Conservation (phyloP, 441 rosid species). For the Flueggea neowawraea region DNA sequence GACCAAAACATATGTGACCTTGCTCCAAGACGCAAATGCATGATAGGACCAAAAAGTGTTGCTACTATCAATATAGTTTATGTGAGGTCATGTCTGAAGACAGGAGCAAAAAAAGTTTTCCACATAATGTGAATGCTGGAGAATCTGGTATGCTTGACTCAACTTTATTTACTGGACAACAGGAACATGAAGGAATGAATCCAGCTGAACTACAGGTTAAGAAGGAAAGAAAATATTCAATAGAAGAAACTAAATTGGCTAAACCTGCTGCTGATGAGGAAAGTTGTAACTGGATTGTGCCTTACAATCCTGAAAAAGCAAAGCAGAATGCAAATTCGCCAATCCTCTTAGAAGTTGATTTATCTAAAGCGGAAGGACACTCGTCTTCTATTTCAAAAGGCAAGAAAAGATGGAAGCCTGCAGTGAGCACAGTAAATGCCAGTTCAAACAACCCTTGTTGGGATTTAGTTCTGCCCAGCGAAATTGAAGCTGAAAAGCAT, state of each 20-base stretch:
- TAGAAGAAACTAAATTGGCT: conserved; percentile 16
- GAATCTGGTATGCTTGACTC: conserved; percentile 21
- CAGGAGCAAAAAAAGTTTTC: conserved; percentile 29
- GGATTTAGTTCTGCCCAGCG: conserved; percentile 15
- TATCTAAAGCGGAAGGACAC: conserved; percentile 1
- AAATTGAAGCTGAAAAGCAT: conserved; percentile 24
- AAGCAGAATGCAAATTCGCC: conserved; percentile 20
- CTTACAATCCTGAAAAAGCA: conserved; percentile 17
- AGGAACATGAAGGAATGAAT: conserved; percentile 27
- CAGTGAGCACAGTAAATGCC: conserved; percentile 9
- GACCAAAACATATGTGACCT: conserved; percentile 27
- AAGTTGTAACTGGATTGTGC: conserved; percentile 19
- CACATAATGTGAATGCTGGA: conserved; percentile 8
- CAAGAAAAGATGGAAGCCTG: conserved; percentile 22
- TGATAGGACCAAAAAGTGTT: conserved; percentile 22
- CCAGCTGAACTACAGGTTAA: conserved; percentile 10
- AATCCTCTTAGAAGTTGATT: conserved; percentile 14
- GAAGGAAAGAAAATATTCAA: conserved; percentile 21
- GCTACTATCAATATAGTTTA: conserved; percentile 10
- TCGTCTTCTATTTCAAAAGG: conserved; percentile 24
- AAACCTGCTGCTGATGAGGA: conserved; percentile 19
- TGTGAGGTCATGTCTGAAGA: conserved; percentile 19
- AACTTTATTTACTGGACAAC: conserved; percentile 22
- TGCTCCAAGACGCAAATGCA: conserved; percentile 18
- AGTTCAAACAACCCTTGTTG: conserved; percentile 16